Base-by-base conservation (phyloP, 495 filamentous ascomycete species). In the Neurospora cerealis region DNA sequence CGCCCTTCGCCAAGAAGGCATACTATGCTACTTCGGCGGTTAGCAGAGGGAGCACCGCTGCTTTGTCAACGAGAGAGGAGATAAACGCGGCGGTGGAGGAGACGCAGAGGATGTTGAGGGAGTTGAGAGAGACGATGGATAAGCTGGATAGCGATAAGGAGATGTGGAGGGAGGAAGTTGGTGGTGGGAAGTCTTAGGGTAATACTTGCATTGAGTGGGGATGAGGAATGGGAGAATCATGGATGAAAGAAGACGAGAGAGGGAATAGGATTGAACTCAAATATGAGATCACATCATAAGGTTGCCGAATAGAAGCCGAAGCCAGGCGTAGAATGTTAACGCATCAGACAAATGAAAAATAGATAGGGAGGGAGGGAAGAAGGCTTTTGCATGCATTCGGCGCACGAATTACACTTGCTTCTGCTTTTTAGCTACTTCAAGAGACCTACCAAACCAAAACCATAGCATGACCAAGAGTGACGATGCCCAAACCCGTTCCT, bases 71-170 rank as follows among this genome's bases (percentile, higher is more conserved):
- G 21, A 73, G 62, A 70, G 70, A 70, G 21, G 76, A 77, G 69
- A 76, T 78, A 38, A 60, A 42, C 17, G 75, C 76, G 7, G 77
- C 78, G 74, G 77, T 80, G 70, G 76, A 74, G 74, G 69, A 78
- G 13, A 78, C 77, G 32, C 74, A 74, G 73, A 71, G 77, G 69
- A 81, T 81, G 79, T 44, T 81, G 69, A 71, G 74, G 40, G 79
- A 81, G 77, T 44, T 81, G 73, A 75, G 75, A 54, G 77, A 81
- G 73, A 72, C 71, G 8, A 80, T 80, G 78, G 78, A 78, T 28
- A 40, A 60, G 72, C 48, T 78, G 75, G 79, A 80, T 37, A 69
- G 72, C 44, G 75, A 79, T 48, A 39, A 69, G 44, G 40, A 37
- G 17, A 60, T 74, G 32, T 38, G 74, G 41, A 44, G 71, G 21